Evolutionary conservation across 2,329 filamentous ascomycete species (phyloP), one percentile per base, ranked within the genome.

Genomic region (Hypoxylon sp.): DNA sequence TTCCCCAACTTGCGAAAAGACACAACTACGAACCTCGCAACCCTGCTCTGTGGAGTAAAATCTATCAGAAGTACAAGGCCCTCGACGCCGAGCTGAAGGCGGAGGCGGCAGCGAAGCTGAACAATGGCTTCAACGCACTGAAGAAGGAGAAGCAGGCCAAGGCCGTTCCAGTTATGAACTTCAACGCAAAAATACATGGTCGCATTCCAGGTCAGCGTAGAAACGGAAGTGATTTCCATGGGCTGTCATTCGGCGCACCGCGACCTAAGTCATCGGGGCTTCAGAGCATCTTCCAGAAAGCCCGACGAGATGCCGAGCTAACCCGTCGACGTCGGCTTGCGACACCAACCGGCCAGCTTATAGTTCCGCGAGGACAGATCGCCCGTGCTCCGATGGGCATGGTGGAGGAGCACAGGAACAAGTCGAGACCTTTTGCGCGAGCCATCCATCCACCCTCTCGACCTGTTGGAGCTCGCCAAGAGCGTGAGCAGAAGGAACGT

Each of bases 21-120:
- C 89, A 91, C 76, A 87, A 88, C 27, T 87, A 90, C 72, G 83
- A 88, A 24, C 92, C 92, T 0, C 85, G 85, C 61, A 86, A 93
- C 69, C 88, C 91, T 0, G 83, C 83, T 37, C 89, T 89, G 66
- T 98, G 94, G 94, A 89, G 91, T 77, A 89, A 91, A 61, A 85
- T 97, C 13, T 98, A 97, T 81, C 83, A 86, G 70, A 88, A 89
- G 69, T 90, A 94, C 75, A 85, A 88, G 70, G 83, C 82, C 46
- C 83, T 90, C 68, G 86, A 89, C 39, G 82, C 87, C 35, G 81
- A 84, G 56, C 84, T 87, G 57, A 84, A 91, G 6, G 83, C 84
- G 3, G 82, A 83, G 21, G 89, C 91, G 71, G 85, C 88, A 64
- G 85, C 84, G 65, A 83, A 83, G 58, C 82, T 93, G 62, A 86